Base-by-base conservation (phyloP, 495 filamentous ascomycete genomes). In the Penicillium paxilli region DNA sequence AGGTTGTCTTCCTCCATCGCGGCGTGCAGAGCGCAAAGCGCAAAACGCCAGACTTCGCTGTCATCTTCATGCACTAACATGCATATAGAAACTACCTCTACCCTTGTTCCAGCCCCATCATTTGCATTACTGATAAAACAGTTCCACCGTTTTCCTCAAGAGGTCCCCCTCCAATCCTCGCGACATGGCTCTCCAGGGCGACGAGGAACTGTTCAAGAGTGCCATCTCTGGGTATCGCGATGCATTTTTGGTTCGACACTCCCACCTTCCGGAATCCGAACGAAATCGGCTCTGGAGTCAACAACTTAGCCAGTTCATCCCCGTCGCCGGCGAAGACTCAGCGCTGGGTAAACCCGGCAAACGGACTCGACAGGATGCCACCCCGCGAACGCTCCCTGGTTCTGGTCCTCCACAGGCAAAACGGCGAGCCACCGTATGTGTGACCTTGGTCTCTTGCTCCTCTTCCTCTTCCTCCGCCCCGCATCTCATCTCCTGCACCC, bases 391-490 rank as follows among this genome's bases (percentile, higher is more conserved):
- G 47, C 55, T 76, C 52, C 73, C 70, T 62, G 64, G 60, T 54
- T 63, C 66, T 72, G 72, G 71, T 68, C 64, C 68, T 57, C 72
- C 74, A 26, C 63, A 62, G 59, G 69, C 72, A 51, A 78, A 78
- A 69, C 74, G 75, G 63, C 71, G 72, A 73, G 75, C 73, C 70
- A 78, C 72, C 72, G 75, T 78, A 78, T 64, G 75, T 67, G 57
- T 75, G 65, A 71, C 67, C 67, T 72, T 74, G 73, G 69, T 74
- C 67, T 66, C 69, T 70, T 71, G 57, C 63, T 73, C 63, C 74
- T 63, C 62, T 64, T 55, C 63, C 54, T 57, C 47, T 51, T 58
- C 24, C 51, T 54, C 35, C 55, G 55, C 32, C 51, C 57, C 52
- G 55, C 61, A 54, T 25, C 46, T 49, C 41, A 55, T 52, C 51